A percentile compares a stretch with the other conserved stretches of the same genome.
Evolutionary conservation across 1,139 yeast genomes (phyloP).

Genomic region (Hyphopichia fennica): DNA sequence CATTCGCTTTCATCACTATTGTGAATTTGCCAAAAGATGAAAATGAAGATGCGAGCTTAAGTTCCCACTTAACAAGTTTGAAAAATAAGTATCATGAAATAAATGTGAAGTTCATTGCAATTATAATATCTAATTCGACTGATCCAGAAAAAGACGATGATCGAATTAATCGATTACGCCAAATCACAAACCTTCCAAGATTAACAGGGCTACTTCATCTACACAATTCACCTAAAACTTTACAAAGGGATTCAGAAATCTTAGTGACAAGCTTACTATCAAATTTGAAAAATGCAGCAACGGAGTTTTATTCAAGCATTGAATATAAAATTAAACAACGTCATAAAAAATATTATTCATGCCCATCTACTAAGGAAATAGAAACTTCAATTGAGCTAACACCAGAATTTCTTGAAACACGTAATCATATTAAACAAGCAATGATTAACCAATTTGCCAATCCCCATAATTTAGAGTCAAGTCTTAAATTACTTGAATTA

Average conservation of each 20-base stretch:
- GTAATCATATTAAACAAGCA: constrained; percentile 41
- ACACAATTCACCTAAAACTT: constrained; percentile 10
- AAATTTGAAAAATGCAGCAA: constrained; percentile 28
- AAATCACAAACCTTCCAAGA: constrained; percentile 29
- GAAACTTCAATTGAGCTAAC: constrained; percentile 34
- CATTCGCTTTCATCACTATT: constrained; percentile 32
- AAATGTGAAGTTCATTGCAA: constrained; percentile 28
- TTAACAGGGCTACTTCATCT: constrained; percentile 31
- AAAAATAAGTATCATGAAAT: constrained; percentile 16
- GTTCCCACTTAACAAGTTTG: constrained; percentile 16
- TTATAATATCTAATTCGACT: constrained; percentile 20
- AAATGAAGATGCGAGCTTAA: constrained; percentile 18
- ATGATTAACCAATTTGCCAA: constrained; percentile 33
- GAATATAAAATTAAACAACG: constrained; percentile 37
- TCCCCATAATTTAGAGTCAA: constrained; percentile 35
- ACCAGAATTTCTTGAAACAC: constrained; percentile 40
- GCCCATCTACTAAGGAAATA: constrained; percentile 25
- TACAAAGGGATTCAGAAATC: constrained; percentile 30
- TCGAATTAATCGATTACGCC: constrained; percentile 26
- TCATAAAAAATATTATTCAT: constrained; percentile 36
- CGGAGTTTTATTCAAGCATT: constrained; percentile 35
- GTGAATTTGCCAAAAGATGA: constrained; percentile 16
- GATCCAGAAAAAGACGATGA: constrained; percentile 15
- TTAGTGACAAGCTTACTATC: constrained; percentile 30
- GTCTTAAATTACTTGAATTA: constrained; percentile 30